A percentile compares a stretch with the other conserved stretches of the same genome.
Conservation (phyloP, 2,329 filamentous ascomycete species). For the Nemania bipapillata region DNA sequence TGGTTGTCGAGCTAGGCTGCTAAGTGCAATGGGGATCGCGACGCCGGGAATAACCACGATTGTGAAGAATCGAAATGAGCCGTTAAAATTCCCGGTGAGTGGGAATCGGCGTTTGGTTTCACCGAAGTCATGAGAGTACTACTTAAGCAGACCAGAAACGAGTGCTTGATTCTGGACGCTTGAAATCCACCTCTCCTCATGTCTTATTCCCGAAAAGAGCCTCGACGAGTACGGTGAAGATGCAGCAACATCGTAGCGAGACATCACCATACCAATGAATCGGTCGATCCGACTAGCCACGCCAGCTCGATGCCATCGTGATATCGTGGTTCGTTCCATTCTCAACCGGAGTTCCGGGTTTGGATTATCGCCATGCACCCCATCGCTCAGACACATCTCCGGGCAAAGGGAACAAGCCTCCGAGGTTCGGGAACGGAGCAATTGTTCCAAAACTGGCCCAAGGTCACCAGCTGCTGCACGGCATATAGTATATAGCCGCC, state of each 20-base stretch:
- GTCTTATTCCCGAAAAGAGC: neutral
- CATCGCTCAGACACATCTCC: neutral
- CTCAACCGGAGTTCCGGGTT: too few species aligned
- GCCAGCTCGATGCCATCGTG: neutral
- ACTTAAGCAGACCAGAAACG: slow-evolving; percentile 4
- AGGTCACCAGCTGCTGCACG: neutral
- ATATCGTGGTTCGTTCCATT: neutral
- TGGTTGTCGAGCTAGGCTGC: neutral
- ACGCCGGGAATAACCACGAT: slow-evolving; percentile 12
- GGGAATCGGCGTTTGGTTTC: slow-evolving; percentile 1
- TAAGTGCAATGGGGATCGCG: neutral
- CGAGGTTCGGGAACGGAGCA: neutral
- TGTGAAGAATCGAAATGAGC: neutral
- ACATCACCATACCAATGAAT: neutral
- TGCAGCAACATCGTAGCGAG: neutral
- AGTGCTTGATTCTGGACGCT: neutral
- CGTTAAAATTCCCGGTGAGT: neutral
- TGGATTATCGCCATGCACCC: neutral
- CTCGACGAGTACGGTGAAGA: neutral
- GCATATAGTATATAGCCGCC: too few species aligned
- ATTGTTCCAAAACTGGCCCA: neutral
- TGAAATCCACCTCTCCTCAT: neutral
- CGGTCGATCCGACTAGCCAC: neutral
- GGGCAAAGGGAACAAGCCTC: neutral
- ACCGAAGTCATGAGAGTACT: neutral